Base-by-base conservation (phyloP, 2,329 filamentous ascomycete species). In the Exophiala mesophila region DNA sequence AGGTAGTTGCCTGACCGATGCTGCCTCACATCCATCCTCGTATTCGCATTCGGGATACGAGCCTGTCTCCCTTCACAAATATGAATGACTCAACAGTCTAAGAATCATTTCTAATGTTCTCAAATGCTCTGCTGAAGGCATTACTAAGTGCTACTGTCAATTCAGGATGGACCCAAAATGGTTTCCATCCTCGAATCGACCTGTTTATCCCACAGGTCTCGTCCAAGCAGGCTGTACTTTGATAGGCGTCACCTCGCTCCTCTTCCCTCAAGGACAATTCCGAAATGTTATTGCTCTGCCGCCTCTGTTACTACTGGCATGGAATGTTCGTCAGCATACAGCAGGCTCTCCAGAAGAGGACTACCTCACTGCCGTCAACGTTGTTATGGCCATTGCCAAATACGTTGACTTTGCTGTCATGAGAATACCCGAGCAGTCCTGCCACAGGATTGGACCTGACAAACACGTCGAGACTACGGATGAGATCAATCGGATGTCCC, bases 121-220 rank as follows among this genome's bases (percentile, higher is more conserved):
- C n/a, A n/a, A n/a, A n/a, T n/a, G n/a, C n/a, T n/a, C n/a, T n/a
- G n/a, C n/a, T n/a, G n/a, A n/a, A n/a, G n/a, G n/a, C n/a, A n/a
- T n/a, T n/a, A n/a, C n/a, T n/a, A n/a, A n/a, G n/a, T n/a, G n/a
- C n/a, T n/a, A n/a, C n/a, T n/a, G n/a, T n/a, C n/a, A n/a, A n/a
- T n/a, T 36, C 17, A 23, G 13, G 16, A 50, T 50, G 48, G 41
- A 50, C 35, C 37, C 40, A 18, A 45, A 34, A 34, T 51, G 45
- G 41, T 51, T 49, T 43, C 45, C 48, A 26, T 34, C 41, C 2
- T 34, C 44, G 24, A 35, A 48, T 31, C 47, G 47, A 2, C 44
- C 47, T 2, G 10, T 48, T 19, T 38, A 41, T 16, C 24, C 36
- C 2, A 39, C 31, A 1, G 39, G 30, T 8, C 31, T 7, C 23